Evolutionary conservation across 495 filamentous ascomycete genomes (phyloP).

Genomic region (Hypoxylon rickii): DNA sequence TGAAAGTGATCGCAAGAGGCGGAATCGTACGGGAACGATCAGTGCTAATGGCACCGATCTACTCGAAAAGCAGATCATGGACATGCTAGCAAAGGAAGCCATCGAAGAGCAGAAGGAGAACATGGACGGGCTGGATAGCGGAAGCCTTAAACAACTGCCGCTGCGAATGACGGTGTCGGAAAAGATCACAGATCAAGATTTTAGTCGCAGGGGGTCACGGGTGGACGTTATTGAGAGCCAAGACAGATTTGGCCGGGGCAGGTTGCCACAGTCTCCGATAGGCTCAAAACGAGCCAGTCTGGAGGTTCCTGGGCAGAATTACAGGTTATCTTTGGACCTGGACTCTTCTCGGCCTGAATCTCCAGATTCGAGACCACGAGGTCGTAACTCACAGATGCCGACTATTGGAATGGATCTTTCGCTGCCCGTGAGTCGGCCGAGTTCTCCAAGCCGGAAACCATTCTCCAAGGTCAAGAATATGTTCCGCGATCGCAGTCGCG

Average conservation of each 20-base stretch:
- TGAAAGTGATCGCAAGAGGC: conserved; percentile 47
- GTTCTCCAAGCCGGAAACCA: conserved; percentile 51
- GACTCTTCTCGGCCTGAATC: conserved; percentile 48
- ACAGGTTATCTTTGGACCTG: conserved; percentile 46
- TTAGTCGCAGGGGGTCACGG: conserved; percentile 38
- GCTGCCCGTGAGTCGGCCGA: conserved; percentile 45
- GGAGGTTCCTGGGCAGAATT: conserved; percentile 42
- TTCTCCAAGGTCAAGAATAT: conserved; percentile 52
- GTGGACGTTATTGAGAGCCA: conserved; percentile 42
- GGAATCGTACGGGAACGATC: conserved; percentile 43
- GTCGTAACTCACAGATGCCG: conserved; percentile 38
- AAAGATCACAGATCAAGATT: conserved; percentile 23
- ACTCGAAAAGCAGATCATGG: conserved; percentile 69
- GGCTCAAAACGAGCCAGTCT: conserved; percentile 43
- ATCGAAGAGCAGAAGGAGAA: conserved; percentile 40
- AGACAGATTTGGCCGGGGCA: conserved; percentile 23
- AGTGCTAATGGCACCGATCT: conserved; percentile 54
- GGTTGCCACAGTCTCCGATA: conserved; percentile 30
- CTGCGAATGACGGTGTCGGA: conserved; percentile 40
- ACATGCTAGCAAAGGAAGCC: conserved; percentile 62
- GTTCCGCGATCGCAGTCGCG: conserved; percentile 53
- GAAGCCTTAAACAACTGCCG: conserved; percentile 37
- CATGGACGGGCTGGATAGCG: conserved; percentile 36
- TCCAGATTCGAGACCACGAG: conserved; percentile 41
- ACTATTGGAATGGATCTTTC: conserved; percentile 52